Base-by-base conservation (phyloP, 192 early-diverging fungal genomes). In the Paraglomus brasilianum region DNA sequence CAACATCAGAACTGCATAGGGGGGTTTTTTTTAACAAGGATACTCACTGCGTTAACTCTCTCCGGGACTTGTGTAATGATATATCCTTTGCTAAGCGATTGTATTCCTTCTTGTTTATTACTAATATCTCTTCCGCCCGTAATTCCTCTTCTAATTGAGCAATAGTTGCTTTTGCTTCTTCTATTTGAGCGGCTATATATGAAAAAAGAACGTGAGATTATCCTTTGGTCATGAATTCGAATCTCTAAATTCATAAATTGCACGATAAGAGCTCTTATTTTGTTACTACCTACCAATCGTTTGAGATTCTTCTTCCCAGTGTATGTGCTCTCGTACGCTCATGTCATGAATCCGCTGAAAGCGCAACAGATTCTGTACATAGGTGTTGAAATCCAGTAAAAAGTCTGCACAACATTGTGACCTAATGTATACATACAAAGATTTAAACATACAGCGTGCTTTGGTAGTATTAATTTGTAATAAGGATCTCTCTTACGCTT, bases 301-400 rank as follows among this genome's bases (percentile, higher is more conserved):
- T 17, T 14, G 21, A 47, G 62, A 43, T 64, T 64, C 62, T 36
- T 24, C 45, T 5, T 47, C 17, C 62, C 62, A 64, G 49, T 64
- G 62, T 36, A 11, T 43, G 30, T 43, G 24, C 38, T 64, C 62
- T 47, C 24, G 62, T 6, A 64, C 13, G 49, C 49, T 64, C 45
- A 64, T 47, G 38, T 64, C 45, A 47, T 64, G 62, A 64, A 64
- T 64, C 13, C 17, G 24, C 49, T 64, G 62, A 47, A 64, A 64
- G 6, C 62, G 43, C 11, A 30, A 36, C 15, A 64, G 45, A 15
- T 21, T 30, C 30, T 48, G 19, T 64, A 48, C 62, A 64, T 64
- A 64, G 7, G 62, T 36, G 5, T 43, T 40, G 17, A 64, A 64
- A 24, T 64, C 62, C 13, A 64, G 44, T 15, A 64, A 36, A 14